Evolutionary conservation across 768 basidiomycete genomes (phyloP), one percentile per base, ranked within the genome.

Genomic region (Suillus hirtellus): DNA sequence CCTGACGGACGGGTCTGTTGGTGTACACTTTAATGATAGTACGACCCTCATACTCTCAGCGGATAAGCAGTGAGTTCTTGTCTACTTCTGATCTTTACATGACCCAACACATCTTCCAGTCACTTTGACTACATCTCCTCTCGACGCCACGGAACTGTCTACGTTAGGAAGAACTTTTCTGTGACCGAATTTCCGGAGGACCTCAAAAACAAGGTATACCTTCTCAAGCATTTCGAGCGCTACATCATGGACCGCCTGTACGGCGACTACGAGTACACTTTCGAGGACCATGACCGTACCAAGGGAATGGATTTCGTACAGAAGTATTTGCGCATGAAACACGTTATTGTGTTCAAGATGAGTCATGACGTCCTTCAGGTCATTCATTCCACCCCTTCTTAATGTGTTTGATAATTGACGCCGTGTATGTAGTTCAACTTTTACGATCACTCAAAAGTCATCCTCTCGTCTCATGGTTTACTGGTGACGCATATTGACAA

Each of bases 291-390:
- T 50, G 79, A 81, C 11, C 78, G 89, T 61, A 84, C 83, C 54
- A 87, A 83, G 69, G 95, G 95, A 24, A 95, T 99, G 94, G 92
- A 92, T 68, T 98, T 96, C 80, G 90, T 98, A 53, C 90, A 94
- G 77, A 93, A 93, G 77, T 98, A 96, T 75, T 83, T 98, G 66
- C 82, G 96, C 67, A 96, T 96, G 93, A 97, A 96, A 78, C 89
- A 95, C 68, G 94, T 96, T 55, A 96, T 98, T 65, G 89, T 98
- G 38, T 99, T 99, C 82, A 90, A 95, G 82, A 77, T 99, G 76
- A 95, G 93, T 75, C 94, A 97, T 70, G 95, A 96, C 70, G 89
- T 94, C 61, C 76, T 98, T n/a, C 96, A 98, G 87, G 95, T 93
- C 63, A 52, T 83, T 68, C n/a, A 38, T 49, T n/a, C 27, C 49